Evolutionary conservation across 2,329 filamentous ascomycete genomes (phyloP).

Genomic region (Pseudogymnoascus sp.): DNA sequence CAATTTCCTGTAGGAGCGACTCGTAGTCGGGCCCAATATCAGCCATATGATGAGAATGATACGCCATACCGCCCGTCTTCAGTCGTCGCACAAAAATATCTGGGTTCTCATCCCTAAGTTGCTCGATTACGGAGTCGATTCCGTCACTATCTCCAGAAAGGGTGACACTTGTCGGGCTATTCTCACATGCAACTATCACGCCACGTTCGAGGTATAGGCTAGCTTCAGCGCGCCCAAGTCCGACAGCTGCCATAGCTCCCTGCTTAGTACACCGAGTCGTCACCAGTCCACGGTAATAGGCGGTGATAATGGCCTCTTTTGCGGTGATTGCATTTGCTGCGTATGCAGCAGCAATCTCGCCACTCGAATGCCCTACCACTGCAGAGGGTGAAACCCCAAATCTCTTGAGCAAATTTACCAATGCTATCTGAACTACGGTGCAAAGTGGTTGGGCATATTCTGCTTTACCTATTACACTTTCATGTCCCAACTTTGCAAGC

Average conservation of each 20-base stretch:
- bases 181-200: slow-evolving; percentile 30
- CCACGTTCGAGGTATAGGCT: slow-evolving; percentile 10
- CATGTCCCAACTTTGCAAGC: not conserved
- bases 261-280: slow-evolving; percentile 24
- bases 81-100: slow-evolving; percentile 18
- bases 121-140: slow-evolving; percentile 21
- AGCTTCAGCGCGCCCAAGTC: slow-evolving; percentile 17
- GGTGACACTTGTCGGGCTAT: slow-evolving; percentile 24
- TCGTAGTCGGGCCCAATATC: slow-evolving; percentile 24
- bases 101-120: slow-evolving; percentile 15
- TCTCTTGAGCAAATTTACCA: slow-evolving; percentile 37
- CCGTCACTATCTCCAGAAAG: slow-evolving; percentile 18
- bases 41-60: slow-evolving; percentile 31
- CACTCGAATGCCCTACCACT: slow-evolving; percentile 41
- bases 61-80: slow-evolving; percentile 21
- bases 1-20: not conserved
- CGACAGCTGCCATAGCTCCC: slow-evolving; percentile 51
- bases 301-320: slow-evolving; percentile 34
- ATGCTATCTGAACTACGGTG: slow-evolving; percentile 40
- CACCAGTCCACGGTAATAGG: slow-evolving; percentile 34
- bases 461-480: slow-evolving; percentile 39
- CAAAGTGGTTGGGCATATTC: slow-evolving; percentile 36
- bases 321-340: slow-evolving; percentile 30
- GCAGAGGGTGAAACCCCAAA: slow-evolving; percentile 33
- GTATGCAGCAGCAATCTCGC: slow-evolving; percentile 43